Evolutionary conservation across 2,329 filamentous ascomycete species (phyloP).

Genomic region (Paecilomyces dactylethromorphus): DNA sequence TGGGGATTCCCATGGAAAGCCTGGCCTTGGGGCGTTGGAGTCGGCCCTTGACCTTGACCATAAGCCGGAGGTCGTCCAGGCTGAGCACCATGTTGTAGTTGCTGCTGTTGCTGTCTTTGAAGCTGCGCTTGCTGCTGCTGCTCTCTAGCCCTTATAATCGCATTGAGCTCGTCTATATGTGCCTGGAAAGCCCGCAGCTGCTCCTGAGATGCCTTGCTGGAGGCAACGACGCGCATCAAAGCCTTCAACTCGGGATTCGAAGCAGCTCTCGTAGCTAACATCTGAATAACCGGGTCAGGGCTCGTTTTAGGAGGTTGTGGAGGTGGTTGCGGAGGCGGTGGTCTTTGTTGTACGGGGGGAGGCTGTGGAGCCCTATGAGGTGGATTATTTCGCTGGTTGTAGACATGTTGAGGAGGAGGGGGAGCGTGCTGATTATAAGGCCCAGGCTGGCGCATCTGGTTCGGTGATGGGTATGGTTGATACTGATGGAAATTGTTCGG

Average conservation of each 20-base stretch:
- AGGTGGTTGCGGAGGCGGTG: slow-evolving; percentile 18
- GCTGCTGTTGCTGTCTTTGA: slow-evolving; percentile 12
- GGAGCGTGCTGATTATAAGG: slow-evolving; percentile 14
- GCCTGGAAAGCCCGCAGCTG: slow-evolving; percentile 44
- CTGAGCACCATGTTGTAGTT: slow-evolving; percentile 5
- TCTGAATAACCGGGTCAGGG: slow-evolving; percentile 46
- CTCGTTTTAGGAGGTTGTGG: slow-evolving; percentile 37
- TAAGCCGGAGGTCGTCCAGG: slow-evolving; percentile 3
- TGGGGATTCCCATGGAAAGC: neutral
- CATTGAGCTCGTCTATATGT: slow-evolving; percentile 47
- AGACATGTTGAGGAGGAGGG: slow-evolving; percentile 17
- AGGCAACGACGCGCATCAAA: slow-evolving; percentile 46
- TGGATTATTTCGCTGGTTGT: slow-evolving; percentile 15
- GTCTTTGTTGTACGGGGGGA: slow-evolving; percentile 13
- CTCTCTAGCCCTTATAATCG: slow-evolving; percentile 40
- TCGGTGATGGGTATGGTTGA: slow-evolving; percentile 29
- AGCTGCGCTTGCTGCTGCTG: slow-evolving; percentile 31
- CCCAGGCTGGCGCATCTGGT: slow-evolving; percentile 20
- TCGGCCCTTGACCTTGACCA: neutral
- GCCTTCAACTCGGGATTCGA: slow-evolving; percentile 44
- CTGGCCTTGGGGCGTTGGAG: neutral
- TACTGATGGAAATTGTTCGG: slow-evolving; percentile 36
- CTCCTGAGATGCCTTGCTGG: slow-evolving; percentile 42
- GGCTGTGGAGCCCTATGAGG: slow-evolving; percentile 14
- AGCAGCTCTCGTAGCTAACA: slow-evolving; percentile 45